Evolutionary conservation across 805 yeast genomes (phyloP), one percentile per base, ranked within the genome.

Genomic region (Metschnikowia cubensis): DNA sequence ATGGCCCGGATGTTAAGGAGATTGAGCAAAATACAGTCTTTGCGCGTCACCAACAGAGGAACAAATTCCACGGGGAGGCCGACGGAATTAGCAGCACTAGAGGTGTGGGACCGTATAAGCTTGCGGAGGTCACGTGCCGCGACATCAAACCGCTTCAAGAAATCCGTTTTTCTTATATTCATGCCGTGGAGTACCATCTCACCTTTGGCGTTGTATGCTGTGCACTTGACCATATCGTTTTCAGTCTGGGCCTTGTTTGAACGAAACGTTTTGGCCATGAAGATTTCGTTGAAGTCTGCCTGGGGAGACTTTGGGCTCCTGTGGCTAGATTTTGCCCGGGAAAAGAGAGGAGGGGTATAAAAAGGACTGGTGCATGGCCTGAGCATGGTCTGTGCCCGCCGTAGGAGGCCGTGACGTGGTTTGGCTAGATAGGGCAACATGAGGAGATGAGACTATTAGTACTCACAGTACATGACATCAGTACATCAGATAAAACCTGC

Each of bases 81-180:
- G 15, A 45, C 47, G 33, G 47, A 45, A 8, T 22, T 38, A 7
- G 41, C 17, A 22, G 34, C 32, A 13, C 17, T 36, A 36, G 52
- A 48, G 1, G 56, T 56, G 31, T 54, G 60, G 1, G 61, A 51
- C 31, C 71, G 56, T 32, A 78, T 77, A 33, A 81, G 50, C 75
- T 78, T 68, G 62, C 85, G 75, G 22, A 84, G 76, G 33, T 87
- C 84, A 50, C 87, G 80, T 44, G 83, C 78, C 0, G 76, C 71
- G 31, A 81, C 59, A 51, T 75, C 74, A 60, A 79, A 76, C 14
- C 65, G 63, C 46, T 67, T 63, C 59, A 81, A 67, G 46, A 81
- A 69, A 40, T 71, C 75, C 41, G 63, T 65, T 45, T 76, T 69
- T 48, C 70, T 68, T 22, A 73, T 60, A 40, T 76, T 82, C 38